A percentile compares a stretch with the other conserved stretches of the same genome.
phyloP scores from a whole-genome alignment of 1,139 yeast genomes.

The Meyerozyma elateridarum region DNA sequence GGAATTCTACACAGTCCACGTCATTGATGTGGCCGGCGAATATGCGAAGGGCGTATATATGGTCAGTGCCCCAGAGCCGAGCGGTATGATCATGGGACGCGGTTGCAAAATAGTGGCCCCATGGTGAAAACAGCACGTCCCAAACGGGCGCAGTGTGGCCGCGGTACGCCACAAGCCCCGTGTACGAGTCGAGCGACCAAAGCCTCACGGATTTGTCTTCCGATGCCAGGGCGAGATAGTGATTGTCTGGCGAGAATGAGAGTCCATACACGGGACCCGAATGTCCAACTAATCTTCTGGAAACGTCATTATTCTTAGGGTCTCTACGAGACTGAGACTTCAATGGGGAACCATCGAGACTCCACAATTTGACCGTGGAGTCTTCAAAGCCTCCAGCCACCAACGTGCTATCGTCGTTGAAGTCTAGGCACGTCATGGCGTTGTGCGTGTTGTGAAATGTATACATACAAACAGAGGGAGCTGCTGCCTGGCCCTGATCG shows the following conservation, averaged over 20 bases:
- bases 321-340: constrained; percentile 63
- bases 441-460: constrained; percentile 94
- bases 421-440: constrained; percentile 77
- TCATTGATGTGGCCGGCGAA: constrained; percentile 98
- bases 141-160: constrained; percentile 97
- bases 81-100: constrained; percentile 98
- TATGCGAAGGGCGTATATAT: constrained; percentile 89
- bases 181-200: constrained; percentile 92
- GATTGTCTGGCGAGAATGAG: constrained; percentile 86
- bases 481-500: constrained; percentile 64
- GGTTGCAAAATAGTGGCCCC: constrained; percentile 96
- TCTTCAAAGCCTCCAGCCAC: constrained; percentile 96
- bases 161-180: constrained; percentile 86
- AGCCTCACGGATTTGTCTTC: constrained; percentile 89
- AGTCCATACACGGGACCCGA: constrained; percentile 91
- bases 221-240: constrained; percentile 74
- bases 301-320: constrained; percentile 40
- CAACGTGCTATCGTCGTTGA: constrained; percentile 80
- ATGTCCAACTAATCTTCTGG: constrained; percentile 80
- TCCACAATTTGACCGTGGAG: constrained; percentile 86
- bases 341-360: constrained; percentile 83
- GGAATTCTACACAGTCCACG: constrained; percentile 92
- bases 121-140: constrained; percentile 93
- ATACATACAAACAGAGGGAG: constrained; percentile 97
- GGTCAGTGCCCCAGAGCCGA: constrained; percentile 96